Evolutionary conservation across 495 filamentous ascomycete species (phyloP).

Genomic region (Chlorociboria aeruginascens): DNA sequence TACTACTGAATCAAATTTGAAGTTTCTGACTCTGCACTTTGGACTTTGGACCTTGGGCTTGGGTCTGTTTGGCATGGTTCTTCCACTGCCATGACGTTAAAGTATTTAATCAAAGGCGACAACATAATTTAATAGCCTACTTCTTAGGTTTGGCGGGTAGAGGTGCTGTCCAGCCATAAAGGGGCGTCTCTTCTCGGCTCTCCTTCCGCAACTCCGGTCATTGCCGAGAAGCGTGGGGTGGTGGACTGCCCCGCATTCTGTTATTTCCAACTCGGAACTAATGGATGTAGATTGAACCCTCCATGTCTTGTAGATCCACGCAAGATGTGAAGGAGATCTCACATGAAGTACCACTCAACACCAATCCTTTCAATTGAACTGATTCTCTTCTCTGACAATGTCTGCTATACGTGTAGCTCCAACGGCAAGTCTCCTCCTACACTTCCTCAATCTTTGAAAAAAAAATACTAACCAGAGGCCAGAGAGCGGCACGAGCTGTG

Average conservation of each 20-base stretch:
- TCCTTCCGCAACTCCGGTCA: no score
- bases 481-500: constrained; percentile 60
- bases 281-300: no score
- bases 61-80: constrained; percentile 43
- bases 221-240: no score
- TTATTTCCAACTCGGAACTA: no score
- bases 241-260: no score
- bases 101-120: no score
- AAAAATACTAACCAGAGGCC: constrained; percentile 17
- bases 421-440: constrained; percentile 24
- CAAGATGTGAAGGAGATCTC: background rate
- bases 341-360: background rate
- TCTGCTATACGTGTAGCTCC: constrained; percentile 41
- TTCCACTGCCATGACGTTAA: no score
- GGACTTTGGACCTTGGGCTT: constrained; percentile 19
- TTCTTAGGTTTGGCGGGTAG: no score
- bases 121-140: no score
- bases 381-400: background rate
- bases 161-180: no score
- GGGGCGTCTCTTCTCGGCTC: no score
- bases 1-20: background rate
- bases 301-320: no score
- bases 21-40: constrained; percentile 10
- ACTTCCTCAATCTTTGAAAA: background rate
- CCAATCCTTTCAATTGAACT: background rate